A percentile compares a stretch with the other conserved stretches of the same genome.
Evolutionary conservation across 352 stramenopile genomes (phyloP).

Genomic region (Phytophthora pini): DNA sequence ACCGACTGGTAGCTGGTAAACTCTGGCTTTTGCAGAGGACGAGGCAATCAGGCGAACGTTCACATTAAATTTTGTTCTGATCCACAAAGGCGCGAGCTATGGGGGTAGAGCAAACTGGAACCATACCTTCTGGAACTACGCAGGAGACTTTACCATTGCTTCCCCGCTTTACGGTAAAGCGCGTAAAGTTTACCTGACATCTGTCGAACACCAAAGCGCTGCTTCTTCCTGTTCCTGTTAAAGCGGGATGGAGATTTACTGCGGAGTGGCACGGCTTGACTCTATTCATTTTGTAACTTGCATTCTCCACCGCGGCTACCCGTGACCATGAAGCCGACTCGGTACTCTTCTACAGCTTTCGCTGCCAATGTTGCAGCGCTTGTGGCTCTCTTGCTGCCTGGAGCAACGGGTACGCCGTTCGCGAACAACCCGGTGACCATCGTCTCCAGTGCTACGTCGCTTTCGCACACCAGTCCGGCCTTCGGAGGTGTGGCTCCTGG

Average conservation of each 20-base stretch:
- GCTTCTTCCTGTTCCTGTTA: conserved; percentile 17
- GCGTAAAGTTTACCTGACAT: conserved; percentile 11
- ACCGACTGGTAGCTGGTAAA: conserved; percentile 25
- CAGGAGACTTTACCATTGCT: conserved; percentile 13
- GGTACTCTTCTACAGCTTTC: conserved; percentile 13
- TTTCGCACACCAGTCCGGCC: conserved; percentile 39
- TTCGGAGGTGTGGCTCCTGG: conserved; percentile 29
- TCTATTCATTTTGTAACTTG: conserved; percentile 25
- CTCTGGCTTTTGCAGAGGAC: conserved; percentile 23
- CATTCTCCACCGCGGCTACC: conserved; percentile 18
- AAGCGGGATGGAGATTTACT: conserved; percentile 1
- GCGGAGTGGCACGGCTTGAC: conserved; percentile 1
- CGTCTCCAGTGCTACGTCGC: conserved; percentile 22
- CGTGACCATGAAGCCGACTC: conserved; percentile 27
- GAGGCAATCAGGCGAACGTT: conserved; percentile 4
- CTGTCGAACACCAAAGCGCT: conserved; percentile 27
- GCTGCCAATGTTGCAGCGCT: conserved; percentile 15
- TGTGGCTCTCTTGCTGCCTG: conserved; percentile 15
- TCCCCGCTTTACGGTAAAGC: no score
- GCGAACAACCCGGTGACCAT: conserved; percentile 46
- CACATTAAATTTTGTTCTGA: conserved; percentile 24
- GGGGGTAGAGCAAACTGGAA: not conserved
- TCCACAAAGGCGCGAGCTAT: conserved; percentile 29
- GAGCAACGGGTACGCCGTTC: conserved; percentile 27
- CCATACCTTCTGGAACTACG: conserved; percentile 2